Conservation (phyloP, 2,329 filamentous ascomycete genomes). For the Cladophialophora carrionii region DNA sequence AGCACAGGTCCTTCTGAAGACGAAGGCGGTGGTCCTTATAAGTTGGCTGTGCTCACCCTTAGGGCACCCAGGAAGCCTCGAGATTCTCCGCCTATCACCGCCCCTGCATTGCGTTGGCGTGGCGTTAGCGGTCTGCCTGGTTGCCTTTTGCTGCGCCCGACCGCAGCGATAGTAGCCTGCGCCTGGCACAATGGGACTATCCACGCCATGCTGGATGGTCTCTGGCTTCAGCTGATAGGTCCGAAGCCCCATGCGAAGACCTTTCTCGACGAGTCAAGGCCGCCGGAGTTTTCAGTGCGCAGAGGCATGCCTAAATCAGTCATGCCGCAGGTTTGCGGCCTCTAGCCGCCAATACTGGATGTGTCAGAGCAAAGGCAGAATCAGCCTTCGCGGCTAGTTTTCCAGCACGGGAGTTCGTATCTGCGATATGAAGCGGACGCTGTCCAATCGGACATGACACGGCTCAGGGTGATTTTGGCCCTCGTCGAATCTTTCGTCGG, state of each 20-base stretch:
- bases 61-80: neutral
- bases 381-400: neutral
- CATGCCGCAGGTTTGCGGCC: neutral
- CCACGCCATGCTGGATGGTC: neutral
- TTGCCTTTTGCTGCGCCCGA: slow-evolving; percentile 8
- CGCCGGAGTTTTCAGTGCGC: neutral
- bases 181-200: neutral
- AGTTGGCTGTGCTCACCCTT: neutral
- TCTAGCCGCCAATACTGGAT: neutral
- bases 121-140: slow-evolving; percentile 17
- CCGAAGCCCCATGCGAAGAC: neutral
- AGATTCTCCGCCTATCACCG: slow-evolving; percentile 5
- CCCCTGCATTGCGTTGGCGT: slow-evolving; percentile 20
- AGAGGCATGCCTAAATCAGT: neutral
- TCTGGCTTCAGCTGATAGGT: neutral
- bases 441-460: neutral
- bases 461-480: neutral
- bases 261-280: neutral
- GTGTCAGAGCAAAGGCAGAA: neutral
- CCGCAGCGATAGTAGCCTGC: slow-evolving; percentile 2
- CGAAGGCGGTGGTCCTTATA: slow-evolving; percentile 16
- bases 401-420: neutral
- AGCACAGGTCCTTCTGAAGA: neutral
- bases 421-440: neutral
- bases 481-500: neutral